Base-by-base conservation (phyloP, 805 yeast species). In the Lipomyces starkeyi region DNA sequence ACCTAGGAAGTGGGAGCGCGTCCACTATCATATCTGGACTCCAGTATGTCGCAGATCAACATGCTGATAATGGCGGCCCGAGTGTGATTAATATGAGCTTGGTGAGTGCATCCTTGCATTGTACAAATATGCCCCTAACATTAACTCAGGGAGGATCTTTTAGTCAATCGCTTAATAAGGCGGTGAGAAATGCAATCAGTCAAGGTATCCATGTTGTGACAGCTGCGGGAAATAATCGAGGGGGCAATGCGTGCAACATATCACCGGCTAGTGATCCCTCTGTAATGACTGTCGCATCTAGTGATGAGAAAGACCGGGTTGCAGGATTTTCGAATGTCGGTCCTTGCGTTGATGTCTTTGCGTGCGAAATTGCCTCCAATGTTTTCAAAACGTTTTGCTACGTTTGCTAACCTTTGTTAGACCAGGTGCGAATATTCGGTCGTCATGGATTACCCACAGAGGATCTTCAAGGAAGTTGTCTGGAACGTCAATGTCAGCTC, bases 401-500 rank as follows among this genome's bases (percentile, higher is more conserved):
- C 32, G 9, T 87, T 84, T 74, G 80, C 84, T 61, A 58, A 17
- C 14, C 2, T 22, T 3, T 58, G 83, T 83, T 74, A 87, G 84
- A 20, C 88, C 88, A 9, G 88, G 88, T 71, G 88, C 91, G 75
- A 90, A 91, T 79, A 87, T 94, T 70, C 83, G 90, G 74, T 91
- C 97, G 53, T 78, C 79, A 17, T 76, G 78, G 56, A 75, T 72
- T 58, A 43, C 54, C 34, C 68, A 74, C 63, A 65, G 73, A 37
- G 59, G 73, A 11, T 70, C 71, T 3, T 32, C 68, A 17, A 29
- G 37, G 7, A 13, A 13, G 29, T 13, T 64, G 29, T 64, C 68
- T 7, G 98, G 98, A 81, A 93, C 98, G 14, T 93, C 98, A 20
- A 94, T 94, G 98, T 97, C 98, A 34, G 89, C 97, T 37, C 98